These are phyloP conservation scores for Leishmania mexicana DNA, from an alignment of 208 protist species.

Conservation along the genomic window DNA sequence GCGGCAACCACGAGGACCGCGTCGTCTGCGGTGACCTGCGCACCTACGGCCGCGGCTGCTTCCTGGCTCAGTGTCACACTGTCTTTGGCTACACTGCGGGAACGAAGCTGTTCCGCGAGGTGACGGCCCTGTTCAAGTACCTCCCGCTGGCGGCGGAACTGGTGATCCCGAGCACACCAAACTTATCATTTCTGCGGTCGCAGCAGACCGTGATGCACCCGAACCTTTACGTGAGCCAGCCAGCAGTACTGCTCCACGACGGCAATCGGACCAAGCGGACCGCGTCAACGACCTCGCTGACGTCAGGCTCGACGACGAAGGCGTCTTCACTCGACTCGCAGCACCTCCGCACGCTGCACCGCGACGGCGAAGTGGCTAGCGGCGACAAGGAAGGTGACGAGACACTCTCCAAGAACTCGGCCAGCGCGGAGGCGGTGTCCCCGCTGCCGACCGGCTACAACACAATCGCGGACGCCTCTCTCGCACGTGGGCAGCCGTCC, in stretches of 20 bases:
- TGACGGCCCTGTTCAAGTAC: constrained; percentile 72
- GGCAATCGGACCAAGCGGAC: not conserved
- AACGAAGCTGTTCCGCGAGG: constrained; percentile 54
- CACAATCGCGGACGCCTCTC: constrained; percentile 29
- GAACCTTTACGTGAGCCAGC: constrained; percentile 45
- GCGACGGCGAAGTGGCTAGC: constrained; percentile 19
- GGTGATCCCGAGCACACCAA: constrained; percentile 52
- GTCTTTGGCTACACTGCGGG: constrained; percentile 64
- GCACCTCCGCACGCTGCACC: not conserved
- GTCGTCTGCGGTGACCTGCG: constrained; percentile 72
- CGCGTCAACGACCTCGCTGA: not conserved
- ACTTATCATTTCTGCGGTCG: constrained; percentile 33
- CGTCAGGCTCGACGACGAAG: not conserved
- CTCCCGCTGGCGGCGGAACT: constrained; percentile 74
- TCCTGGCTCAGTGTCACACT: constrained; percentile 65
- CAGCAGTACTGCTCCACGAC: constrained; percentile 29
- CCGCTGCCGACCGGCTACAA: constrained; percentile 17
- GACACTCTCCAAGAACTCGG: not conserved
- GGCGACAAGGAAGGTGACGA: constrained; percentile 15
- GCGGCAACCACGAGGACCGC: constrained; percentile 89
- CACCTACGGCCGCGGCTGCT: constrained; percentile 69
- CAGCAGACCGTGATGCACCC: constrained; percentile 37
- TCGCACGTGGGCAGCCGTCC: constrained; percentile 22
- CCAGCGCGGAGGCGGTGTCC: not conserved
- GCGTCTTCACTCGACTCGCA: not conserved